phyloP scores from a whole-genome alignment of 129 eudicot genomes.

The Saposhnikovia divaricata region DNA sequence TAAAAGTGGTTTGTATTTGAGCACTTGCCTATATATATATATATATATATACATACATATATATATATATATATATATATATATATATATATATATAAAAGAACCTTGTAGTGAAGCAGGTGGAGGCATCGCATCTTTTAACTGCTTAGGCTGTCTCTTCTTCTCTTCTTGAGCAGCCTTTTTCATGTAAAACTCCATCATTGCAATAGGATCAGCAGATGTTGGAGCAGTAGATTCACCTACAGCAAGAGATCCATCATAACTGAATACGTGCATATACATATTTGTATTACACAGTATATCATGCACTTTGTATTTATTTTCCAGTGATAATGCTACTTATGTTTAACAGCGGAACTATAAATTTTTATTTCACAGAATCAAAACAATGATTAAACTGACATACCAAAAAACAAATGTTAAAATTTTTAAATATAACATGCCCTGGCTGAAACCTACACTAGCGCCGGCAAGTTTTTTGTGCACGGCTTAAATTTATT shows the following conservation, averaged over 20 bases:
- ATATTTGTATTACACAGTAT: not conserved
- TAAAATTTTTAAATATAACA: not conserved
- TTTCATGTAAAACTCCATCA: slow-evolving; percentile 70
- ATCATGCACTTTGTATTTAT: not conserved
- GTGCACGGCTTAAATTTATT: not conserved
- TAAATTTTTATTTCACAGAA: not conserved
- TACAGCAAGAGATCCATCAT: slow-evolving; percentile 4
- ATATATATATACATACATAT: too few relatives aligned
- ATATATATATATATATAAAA: too few relatives aligned
- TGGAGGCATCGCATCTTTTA: slow-evolving; percentile 75
- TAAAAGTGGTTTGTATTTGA: too few relatives aligned
- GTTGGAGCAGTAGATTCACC: slow-evolving; percentile 44
- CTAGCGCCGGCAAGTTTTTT: not conserved
- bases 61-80: too few relatives aligned
- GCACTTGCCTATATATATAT: too few relatives aligned
- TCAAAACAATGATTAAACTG: not conserved
- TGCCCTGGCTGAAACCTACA: not conserved
- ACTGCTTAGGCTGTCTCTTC: slow-evolving; percentile 44
- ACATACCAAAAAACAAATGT: not conserved
- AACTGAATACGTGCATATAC: not conserved
- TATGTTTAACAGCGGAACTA: not conserved
- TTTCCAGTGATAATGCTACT: not conserved
- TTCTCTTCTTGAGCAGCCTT: slow-evolving; percentile 72
- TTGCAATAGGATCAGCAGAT: slow-evolving; percentile 55
- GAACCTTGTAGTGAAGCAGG: slow-evolving; percentile 66